These are phyloP conservation scores for Xanthoceras sorbifolium DNA, from an alignment of 345 rosid species.

Conservation along the genomic window DNA sequence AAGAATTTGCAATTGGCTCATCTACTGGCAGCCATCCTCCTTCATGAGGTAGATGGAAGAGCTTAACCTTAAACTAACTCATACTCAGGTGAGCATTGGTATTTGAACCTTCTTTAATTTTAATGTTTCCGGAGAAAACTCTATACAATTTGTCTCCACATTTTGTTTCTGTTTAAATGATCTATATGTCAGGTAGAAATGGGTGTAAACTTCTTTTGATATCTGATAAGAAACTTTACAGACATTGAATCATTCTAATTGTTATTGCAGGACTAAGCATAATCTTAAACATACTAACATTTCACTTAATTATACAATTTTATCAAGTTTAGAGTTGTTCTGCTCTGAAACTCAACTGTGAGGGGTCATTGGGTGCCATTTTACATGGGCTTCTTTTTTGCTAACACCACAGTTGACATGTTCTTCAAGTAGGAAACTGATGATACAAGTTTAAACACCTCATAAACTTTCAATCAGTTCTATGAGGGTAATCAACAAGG, in stretches of 20 bases:
- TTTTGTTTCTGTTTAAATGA: neutral
- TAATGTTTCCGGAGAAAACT: neutral
- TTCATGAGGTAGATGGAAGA: conserved; percentile 16
- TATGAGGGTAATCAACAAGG: neutral
- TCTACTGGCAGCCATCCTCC: conserved; percentile 12
- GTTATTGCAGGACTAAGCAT: neutral
- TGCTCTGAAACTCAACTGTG: neutral
- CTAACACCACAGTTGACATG: neutral
- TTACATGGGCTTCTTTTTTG: neutral
- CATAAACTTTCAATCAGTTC: neutral
- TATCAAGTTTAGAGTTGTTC: neutral
- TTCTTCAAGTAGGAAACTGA: neutral
- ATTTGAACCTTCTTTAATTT: neutral
- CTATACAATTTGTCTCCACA: neutral
- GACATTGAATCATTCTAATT: neutral
- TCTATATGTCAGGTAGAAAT: neutral
- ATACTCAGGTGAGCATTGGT: conserved; percentile 12
- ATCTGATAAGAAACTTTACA: neutral
- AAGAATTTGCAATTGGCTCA: conserved; percentile 11
- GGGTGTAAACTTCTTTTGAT: neutral
- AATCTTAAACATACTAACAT: neutral
- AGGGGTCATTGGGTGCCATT: neutral
- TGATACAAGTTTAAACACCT: neutral
- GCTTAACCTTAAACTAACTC: neutral
- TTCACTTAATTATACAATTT: neutral